Evolutionary conservation across 2,329 filamentous ascomycete genomes (phyloP).

Genomic region (Colletotrichum sp.): DNA sequence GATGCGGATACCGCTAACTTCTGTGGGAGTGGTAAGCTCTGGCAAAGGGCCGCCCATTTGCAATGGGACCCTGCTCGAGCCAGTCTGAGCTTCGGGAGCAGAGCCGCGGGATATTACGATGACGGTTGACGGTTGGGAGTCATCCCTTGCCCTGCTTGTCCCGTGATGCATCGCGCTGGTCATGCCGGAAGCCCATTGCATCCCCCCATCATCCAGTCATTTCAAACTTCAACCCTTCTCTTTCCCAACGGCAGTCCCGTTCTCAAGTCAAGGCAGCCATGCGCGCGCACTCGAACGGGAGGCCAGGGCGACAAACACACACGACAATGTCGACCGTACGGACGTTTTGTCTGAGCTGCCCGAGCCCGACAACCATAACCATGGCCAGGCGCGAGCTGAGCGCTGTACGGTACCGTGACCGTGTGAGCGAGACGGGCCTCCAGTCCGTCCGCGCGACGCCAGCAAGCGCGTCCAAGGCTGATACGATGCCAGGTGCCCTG

Average conservation of each 20-base stretch:
- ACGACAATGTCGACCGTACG: not conserved
- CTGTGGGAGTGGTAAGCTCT: not conserved
- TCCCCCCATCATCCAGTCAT: not conserved
- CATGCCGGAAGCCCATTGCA: not conserved
- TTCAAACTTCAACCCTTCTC: not conserved
- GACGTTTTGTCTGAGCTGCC: not conserved
- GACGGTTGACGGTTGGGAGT: not conserved
- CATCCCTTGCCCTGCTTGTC: not conserved
- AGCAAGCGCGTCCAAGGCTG: constrained; percentile 15
- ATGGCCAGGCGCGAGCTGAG: not conserved
- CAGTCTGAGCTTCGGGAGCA: constrained; percentile 19
- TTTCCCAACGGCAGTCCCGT: not conserved
- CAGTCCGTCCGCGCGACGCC: not conserved
- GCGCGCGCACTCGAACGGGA: constrained; percentile 6
- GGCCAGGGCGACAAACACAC: constrained; percentile 13
- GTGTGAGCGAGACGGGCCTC: not conserved
- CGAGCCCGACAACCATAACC: not conserved
- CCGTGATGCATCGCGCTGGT: not conserved
- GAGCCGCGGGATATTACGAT: constrained; percentile 15
- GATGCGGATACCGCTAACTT: not conserved
- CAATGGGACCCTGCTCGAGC: not conserved
- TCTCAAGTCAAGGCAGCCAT: not conserved
- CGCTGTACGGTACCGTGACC: not conserved
- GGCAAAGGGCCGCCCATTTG: not conserved
- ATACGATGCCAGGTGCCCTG: constrained; percentile 14